phyloP scores from a whole-genome alignment of 78 protist genomes.

The Guillardia theta region DNA sequence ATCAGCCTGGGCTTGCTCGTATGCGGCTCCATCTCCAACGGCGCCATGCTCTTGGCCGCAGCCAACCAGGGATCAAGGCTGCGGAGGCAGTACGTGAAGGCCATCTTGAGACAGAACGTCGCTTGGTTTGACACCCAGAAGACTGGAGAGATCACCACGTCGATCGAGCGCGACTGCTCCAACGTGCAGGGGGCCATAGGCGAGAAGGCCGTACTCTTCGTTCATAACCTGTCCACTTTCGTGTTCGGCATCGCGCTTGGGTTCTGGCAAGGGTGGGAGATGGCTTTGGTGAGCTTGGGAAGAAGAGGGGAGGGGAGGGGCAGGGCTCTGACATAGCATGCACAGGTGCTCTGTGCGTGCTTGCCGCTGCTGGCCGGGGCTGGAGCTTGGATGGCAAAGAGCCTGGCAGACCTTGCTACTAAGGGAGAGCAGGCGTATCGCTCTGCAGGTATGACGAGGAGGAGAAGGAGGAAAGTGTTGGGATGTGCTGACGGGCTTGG shows the following conservation, averaged over 20 bases:
- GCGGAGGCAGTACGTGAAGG: background rate
- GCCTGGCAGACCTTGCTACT: background rate
- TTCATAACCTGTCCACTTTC: background rate
- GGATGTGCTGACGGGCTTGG: no score
- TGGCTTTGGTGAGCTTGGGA: background rate
- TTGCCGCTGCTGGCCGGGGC: background rate
- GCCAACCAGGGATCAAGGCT: background rate
- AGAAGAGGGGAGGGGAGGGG: no score
- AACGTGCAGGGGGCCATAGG: background rate
- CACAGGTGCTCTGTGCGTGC: background rate
- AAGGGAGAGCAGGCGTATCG: background rate
- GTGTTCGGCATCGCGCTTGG: background rate
- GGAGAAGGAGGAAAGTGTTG: no score
- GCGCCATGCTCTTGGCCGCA: background rate
- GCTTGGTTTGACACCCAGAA: constrained; percentile 36
- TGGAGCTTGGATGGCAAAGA: constrained; percentile 29
- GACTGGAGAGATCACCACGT: background rate
- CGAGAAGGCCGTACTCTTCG: background rate
- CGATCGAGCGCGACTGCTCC: background rate
- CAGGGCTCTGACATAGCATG: no score
- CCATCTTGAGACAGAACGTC: background rate
- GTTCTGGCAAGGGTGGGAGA: background rate
- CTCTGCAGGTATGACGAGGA: no score
- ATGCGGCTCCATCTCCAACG: background rate
- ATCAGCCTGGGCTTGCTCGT: background rate